Base-by-base conservation (phyloP, 345 rosid species). In the Isatis tinctoria region DNA sequence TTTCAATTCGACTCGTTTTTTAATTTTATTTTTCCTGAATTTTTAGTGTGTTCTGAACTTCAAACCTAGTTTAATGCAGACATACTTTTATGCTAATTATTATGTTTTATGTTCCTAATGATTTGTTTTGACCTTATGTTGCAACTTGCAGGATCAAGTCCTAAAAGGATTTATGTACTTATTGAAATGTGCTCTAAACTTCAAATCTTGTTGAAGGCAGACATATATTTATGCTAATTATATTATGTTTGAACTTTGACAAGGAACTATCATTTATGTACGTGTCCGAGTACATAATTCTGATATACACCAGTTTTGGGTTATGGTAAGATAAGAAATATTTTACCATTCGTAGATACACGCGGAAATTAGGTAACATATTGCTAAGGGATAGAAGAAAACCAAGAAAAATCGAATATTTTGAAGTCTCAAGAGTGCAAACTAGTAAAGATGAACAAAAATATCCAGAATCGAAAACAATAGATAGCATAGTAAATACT, bases 381-480 rank as follows among this genome's bases (percentile, higher is more conserved):
- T 22, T 22, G 2, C 4, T 2, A 24, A 22, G 16, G 17, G 6
- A 1, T 5, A 26, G 5, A 13, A 13, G 60, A 66, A 66, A 2
- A 11, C 10, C 8, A 12, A 43, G 64, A 44, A 70, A 70, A 59
- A 0, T 33, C 22, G 18, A 35, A 11, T 39, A n/a, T 20, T 59
- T 58, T 3, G 1, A 36, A 61, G 52, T 16, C 52, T 49, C 8
- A 59, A 0, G 8, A 58, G 3, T 69, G 57, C 10, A 8, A 35
- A 24, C 49, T 48, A 60, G 11, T 10, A 51, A 35, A 33, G 17
- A 44, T 0, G 18, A 51, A 54, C 22, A 62, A 41, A 12, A 64
- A 32, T 3, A 74, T 65, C 59, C 71, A 56, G 6, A 2, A 60
- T 36, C 43, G 17, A 47, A 58, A 74, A 6, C 60, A 60, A 53